Conservation (phyloP, 176 grass and related monocot species). For the Aegilops longissima region DNA sequence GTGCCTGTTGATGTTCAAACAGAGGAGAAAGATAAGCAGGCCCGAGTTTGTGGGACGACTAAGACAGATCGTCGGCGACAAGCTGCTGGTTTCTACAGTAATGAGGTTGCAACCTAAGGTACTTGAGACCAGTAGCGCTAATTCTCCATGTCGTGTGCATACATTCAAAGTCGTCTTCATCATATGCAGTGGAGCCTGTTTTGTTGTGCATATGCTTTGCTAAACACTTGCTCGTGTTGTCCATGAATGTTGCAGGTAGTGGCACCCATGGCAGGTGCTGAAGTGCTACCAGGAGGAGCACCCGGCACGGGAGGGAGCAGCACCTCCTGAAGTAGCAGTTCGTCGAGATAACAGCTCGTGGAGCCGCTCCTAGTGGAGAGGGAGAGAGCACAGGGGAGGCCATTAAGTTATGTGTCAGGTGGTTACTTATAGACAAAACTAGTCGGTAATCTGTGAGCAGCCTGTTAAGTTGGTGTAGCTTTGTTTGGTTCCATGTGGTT, state of each 20-base stretch:
- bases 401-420: too few relatives aligned
- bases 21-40: conserved; percentile 75
- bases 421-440: not conserved
- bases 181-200: not conserved
- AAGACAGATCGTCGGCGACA: conserved; percentile 68
- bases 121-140: not conserved
- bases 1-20: conserved; percentile 16
- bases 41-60: conserved; percentile 51
- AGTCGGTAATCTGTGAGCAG: not conserved
- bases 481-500: not conserved
- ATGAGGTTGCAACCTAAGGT: conserved; percentile 72
- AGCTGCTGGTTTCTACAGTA: conserved; percentile 69
- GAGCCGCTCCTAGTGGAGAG: not conserved
- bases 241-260: conserved; percentile 3
- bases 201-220: not conserved
- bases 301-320: not conserved
- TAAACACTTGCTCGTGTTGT: not conserved
- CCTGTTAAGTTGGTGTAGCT: not conserved
- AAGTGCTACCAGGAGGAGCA: not conserved
- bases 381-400: not conserved
- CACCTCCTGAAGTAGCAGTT: conserved; percentile 9
- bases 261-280: not conserved
- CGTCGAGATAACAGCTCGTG: not conserved
- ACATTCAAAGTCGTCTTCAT: not conserved
- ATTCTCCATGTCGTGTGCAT: not conserved